These are phyloP conservation scores for Metschnikowia shivogae DNA, from an alignment of 805 yeast species.

Conservation along the genomic window DNA sequence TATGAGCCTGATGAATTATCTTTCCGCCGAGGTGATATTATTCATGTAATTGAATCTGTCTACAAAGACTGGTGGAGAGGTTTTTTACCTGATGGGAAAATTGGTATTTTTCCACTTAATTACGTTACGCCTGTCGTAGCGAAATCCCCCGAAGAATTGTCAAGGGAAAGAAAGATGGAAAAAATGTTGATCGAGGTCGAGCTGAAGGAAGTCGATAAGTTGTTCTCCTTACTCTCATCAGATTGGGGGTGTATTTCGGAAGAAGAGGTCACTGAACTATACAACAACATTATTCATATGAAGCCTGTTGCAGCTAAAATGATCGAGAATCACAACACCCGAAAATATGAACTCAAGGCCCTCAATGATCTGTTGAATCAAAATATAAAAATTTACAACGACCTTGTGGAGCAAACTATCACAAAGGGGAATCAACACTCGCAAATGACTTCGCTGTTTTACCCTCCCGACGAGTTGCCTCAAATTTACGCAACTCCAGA, in stretches of 20 bases:
- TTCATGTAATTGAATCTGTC: constrained; percentile 80
- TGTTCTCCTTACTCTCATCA: constrained; percentile 51
- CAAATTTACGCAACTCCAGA: neutral
- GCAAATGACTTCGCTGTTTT: constrained; percentile 5
- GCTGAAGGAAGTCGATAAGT: constrained; percentile 58
- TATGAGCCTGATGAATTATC: constrained; percentile 84
- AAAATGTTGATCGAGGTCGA: constrained; percentile 48
- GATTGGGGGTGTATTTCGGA: constrained; percentile 42
- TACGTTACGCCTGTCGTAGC: constrained; percentile 79
- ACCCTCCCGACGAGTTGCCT: neutral
- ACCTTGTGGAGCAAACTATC: constrained; percentile 48
- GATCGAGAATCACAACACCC: constrained; percentile 72
- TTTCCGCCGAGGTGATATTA: constrained; percentile 81
- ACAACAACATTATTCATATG: constrained; percentile 67
- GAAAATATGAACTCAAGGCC: constrained; percentile 71
- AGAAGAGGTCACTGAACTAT: constrained; percentile 64
- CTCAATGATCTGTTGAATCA: constrained; percentile 65
- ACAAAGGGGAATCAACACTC: constrained; percentile 4
- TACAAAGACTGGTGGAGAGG: constrained; percentile 98
- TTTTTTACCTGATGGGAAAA: constrained; percentile 62
- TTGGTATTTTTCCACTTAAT: constrained; percentile 89
- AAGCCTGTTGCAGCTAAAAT: constrained; percentile 70
- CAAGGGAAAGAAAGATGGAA: constrained; percentile 49
- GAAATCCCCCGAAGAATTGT: constrained; percentile 57
- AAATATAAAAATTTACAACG: constrained; percentile 68